Evolutionary conservation across 1,284 basidiomycete species (phyloP), one percentile per base, ranked within the genome.

Genomic region (Cryptococcus wingfieldii): DNA sequence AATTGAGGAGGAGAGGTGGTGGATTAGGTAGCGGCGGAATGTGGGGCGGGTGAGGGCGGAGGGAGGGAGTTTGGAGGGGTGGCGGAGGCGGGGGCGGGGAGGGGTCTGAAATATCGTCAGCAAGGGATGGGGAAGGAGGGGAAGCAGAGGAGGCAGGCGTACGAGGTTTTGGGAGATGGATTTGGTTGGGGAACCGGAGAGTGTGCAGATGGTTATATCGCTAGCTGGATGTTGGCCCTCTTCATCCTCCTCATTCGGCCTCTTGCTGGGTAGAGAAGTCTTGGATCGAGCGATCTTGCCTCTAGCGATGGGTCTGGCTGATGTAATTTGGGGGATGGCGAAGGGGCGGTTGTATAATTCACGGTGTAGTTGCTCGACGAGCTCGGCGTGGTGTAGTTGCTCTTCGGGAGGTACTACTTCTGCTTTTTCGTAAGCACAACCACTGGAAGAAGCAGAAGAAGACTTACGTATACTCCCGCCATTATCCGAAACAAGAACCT

Each of bases 21-120:
- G 70, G n/a, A 70, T 55, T 12, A 71, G 55, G 51, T 75, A 75
- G 41, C 60, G 66, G 14, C 67, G 67, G 65, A 70, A 75, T 7
- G 69, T 74, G 4, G 43, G 43, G 13, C 71, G 70, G 6, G 67
- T 71, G 3, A 74, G 58, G 18, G 67, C 69, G 5, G 62, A 64
- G 10, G 66, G 63, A 10, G 63, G 60, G 3, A 75, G 61, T 43
- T 61, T 62, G 14, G 55, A 46, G 0, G 72, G 71, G 44, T 71
- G 65, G 1, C 64, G 66, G 2, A 74, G 67, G 56, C 70, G 42
- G 8, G 52, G 14, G 34, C 9, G 38, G 8, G 23, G 28, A n/a
- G 18, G 12, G 14, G 23, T 27, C 12, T 42, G 13, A 47, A 4
- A 41, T 23, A 2, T 41, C 12, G 19, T 27, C 13, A 23, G 38